A percentile compares a stretch with the other conserved stretches of the same genome.
phyloP scores from a whole-genome alignment of 768 basidiomycete genomes.

The Pholiota conissans region DNA sequence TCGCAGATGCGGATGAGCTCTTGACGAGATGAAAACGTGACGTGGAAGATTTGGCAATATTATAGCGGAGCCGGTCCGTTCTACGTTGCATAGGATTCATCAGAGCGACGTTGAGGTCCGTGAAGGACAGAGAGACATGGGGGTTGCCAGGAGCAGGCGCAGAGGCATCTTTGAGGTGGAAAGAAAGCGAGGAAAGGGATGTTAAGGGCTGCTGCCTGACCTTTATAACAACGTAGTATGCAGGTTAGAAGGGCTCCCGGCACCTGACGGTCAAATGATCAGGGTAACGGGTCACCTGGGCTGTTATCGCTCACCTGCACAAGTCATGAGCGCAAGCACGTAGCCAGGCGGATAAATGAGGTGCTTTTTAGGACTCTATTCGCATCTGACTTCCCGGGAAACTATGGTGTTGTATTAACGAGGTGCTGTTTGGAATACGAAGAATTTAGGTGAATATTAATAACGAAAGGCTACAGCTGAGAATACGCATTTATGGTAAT shows the following conservation, averaged over 20 bases:
- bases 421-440: too few species aligned
- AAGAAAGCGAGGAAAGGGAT: slow-evolving; percentile 11
- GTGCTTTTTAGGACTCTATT: not conserved
- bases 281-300: slow-evolving; percentile 22
- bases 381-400: slow-evolving; percentile 7
- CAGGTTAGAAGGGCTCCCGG: slow-evolving; percentile 18
- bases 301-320: slow-evolving; percentile 21
- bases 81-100: not conserved
- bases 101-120: not conserved
- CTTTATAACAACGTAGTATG: slow-evolving; percentile 20
- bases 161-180: slow-evolving; percentile 3
- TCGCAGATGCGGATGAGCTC: not conserved
- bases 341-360: slow-evolving; percentile 1
- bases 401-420: too few species aligned
- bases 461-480: too few species aligned
- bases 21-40: not conserved
- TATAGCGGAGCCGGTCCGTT: slow-evolving; percentile 11
- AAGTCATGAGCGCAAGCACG: slow-evolving; percentile 23
- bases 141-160: slow-evolving; percentile 2
- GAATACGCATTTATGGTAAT: too few species aligned
- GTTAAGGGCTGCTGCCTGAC: slow-evolving; percentile 2
- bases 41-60: slow-evolving; percentile 9
- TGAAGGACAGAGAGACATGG: not conserved
- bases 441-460: too few species aligned
- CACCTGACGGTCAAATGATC: slow-evolving; percentile 21